Percentiles rank a stretch among this genome's conserved stretches.
These are phyloP conservation scores for Skeletonema marinoi DNA, from an alignment of 108 stramenopile species.

Conservation along the genomic window DNA sequence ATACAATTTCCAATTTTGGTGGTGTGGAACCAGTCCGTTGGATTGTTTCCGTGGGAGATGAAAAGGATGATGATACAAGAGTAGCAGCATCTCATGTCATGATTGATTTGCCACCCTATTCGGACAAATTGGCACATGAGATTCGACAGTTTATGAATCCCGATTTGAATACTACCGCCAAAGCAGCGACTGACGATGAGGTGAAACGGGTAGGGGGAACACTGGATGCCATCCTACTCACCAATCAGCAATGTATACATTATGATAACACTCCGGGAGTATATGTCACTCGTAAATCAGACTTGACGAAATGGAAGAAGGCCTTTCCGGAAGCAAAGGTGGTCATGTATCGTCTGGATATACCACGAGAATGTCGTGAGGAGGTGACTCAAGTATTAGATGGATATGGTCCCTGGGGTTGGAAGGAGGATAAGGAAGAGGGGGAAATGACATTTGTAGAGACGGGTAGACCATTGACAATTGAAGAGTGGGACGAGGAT, in stretches of 20 bases:
- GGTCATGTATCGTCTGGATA: constrained; percentile 74
- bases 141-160: constrained; percentile 72
- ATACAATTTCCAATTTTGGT: constrained; percentile 42
- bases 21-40: constrained; percentile 49
- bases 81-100: constrained; percentile 51
- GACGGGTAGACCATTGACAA: constrained; percentile 63
- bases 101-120: constrained; percentile 87
- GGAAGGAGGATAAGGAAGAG: constrained; percentile 31
- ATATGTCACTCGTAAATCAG: constrained; percentile 63
- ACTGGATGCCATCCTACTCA: constrained; percentile 65
- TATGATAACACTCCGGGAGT: constrained; percentile 73
- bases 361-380: constrained; percentile 76
- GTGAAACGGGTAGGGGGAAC: constrained; percentile 5
- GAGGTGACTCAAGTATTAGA: constrained; percentile 73
- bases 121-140: constrained; percentile 56
- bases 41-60: constrained; percentile 31
- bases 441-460: constrained; percentile 52
- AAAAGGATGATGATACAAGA: constrained; percentile 4
- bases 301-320: constrained; percentile 64
- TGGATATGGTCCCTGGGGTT: constrained; percentile 88
- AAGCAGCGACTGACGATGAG: not conserved
- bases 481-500: constrained; percentile 73
- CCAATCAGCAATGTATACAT: constrained; percentile 74
- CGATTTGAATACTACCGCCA: constrained; percentile 4
- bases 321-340: constrained; percentile 65